Base-by-base conservation (phyloP, 1,284 basidiomycete species). In the Malassezia sp. region DNA sequence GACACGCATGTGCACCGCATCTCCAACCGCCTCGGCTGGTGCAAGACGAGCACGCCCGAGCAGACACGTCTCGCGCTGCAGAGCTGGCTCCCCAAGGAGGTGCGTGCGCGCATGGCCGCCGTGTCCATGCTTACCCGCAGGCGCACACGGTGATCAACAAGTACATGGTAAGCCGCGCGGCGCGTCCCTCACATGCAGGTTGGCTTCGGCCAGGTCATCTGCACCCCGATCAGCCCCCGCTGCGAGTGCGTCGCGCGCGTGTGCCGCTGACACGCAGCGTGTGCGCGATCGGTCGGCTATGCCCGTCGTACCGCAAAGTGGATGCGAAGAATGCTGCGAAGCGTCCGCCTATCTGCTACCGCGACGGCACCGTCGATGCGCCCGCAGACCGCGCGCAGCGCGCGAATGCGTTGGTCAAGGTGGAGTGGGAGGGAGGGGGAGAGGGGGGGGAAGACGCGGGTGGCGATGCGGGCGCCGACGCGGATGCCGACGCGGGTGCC, bases 1-100 rank as follows among this genome's bases (percentile, higher is more conserved):
- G 91, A 96, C 60, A 83, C 87, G 0, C 89, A 97, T 63, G 91
- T 97, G 1, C 89, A 96, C 60, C 76, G 91, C 1, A 90, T 96
- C 46, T 87, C 88, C 11, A 91, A 95, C 60, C 77, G 89, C 15
- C 72, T 96, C 0, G 81, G 84, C 18, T 96, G 91, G 91, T 87
- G 93, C 70, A 78, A 79, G 43, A 91, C 88, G 0, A 85, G 82
- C 59, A 83, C 76, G 2, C 84, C 91, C 0, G 90, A 96, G 69
- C 79, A 85, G 62, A 95, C 91, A 0, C 42, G 67, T 0, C 45
- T 67, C 9, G 60, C 59, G 17, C 42, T 70, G 4, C 65, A 70
- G 39, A 59, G 56, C 27, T 70, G 60, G 59, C 38, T 70, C 10
- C 67, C 67, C 0, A 41, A 52, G 12, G 49, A 59, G 17, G 42